Evolutionary conservation across 179 eudicot genomes (phyloP).

Genomic region (Beta lomatogona): DNA sequence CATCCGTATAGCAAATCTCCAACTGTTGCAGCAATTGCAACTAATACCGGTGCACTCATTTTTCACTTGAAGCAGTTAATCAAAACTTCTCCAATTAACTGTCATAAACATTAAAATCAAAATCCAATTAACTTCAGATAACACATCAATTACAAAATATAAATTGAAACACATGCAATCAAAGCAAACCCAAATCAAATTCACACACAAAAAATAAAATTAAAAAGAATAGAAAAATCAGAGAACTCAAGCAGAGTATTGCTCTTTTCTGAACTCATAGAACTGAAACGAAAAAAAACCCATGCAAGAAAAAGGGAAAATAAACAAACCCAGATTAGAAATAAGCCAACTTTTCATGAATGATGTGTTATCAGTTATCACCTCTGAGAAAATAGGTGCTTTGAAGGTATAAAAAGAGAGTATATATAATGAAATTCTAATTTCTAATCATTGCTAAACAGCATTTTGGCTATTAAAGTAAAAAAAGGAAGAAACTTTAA

Average conservation of each 20-base stretch:
- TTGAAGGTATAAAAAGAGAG: background rate
- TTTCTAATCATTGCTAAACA: slow-evolving; percentile 9
- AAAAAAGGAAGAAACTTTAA: background rate
- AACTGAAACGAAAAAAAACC: background rate
- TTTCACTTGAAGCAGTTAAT: slow-evolving; percentile 12
- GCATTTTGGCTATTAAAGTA: slow-evolving; percentile 23
- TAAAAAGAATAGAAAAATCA: background rate
- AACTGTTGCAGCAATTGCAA: slow-evolving; percentile 77
- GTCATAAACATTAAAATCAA: slow-evolving; percentile 18
- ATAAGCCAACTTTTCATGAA: slow-evolving; percentile 16
- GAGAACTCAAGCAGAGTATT: no score
- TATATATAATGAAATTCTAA: slow-evolving; percentile 14
- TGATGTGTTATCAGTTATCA: background rate
- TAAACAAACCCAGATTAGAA: slow-evolving; percentile 27
- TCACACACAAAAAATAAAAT: background rate
- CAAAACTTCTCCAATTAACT: slow-evolving; percentile 26
- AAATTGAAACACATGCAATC: background rate
- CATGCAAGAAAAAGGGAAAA: background rate
- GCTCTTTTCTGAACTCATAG: no score
- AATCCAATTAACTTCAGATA: slow-evolving; percentile 1
- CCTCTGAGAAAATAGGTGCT: background rate
- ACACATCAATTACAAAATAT: background rate
- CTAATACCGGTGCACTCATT: slow-evolving; percentile 79
- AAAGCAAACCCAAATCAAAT: background rate
- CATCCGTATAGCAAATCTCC: slow-evolving; percentile 87